Conservation (phyloP, 192 early-diverging fungal species). For the Spinellus fusiger region DNA sequence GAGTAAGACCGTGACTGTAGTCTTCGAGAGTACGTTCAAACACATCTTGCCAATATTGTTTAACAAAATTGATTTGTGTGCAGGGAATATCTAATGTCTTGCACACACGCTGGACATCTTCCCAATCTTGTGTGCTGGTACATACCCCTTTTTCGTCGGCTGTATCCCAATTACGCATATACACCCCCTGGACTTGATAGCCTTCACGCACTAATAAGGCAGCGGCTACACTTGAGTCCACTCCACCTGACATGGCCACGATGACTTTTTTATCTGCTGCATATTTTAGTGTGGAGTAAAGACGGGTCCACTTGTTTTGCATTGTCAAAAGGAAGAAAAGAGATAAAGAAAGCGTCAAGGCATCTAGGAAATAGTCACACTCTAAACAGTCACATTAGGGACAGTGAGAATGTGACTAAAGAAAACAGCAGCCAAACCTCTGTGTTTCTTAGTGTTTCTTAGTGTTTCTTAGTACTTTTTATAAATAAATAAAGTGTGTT, state of each 20-base stretch:
- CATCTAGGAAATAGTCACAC: no score
- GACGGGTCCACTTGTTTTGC: no score
- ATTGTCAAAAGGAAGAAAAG: no score
- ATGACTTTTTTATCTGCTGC: conserved; percentile 44
- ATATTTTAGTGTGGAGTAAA: no score
- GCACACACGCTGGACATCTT: conserved; percentile 71
- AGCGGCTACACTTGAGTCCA: conserved; percentile 87
- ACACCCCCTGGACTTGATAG: conserved; percentile 69
- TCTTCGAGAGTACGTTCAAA: conserved; percentile 77
- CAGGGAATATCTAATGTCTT: conserved; percentile 57
- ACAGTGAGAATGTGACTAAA: no score
- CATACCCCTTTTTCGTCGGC: conserved; percentile 74
- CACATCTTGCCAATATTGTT: conserved; percentile 88
- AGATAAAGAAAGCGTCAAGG: no score
- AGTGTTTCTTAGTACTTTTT: no score
- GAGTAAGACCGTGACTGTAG: conserved; percentile 66
- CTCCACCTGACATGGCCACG: conserved; percentile 90
- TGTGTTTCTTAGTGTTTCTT: no score
- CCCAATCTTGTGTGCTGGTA: conserved; percentile 70
- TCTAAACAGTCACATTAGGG: no score
- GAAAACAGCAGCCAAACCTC: no score
- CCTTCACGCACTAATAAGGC: conserved; percentile 63
- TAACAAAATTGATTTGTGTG: conserved; percentile 63
- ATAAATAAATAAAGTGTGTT: no score
- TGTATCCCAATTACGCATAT: conserved; percentile 96